Evolutionary conservation across 768 basidiomycete genomes (phyloP), one percentile per base, ranked within the genome.

Genomic region (Coprinellus aureogranulatus): DNA sequence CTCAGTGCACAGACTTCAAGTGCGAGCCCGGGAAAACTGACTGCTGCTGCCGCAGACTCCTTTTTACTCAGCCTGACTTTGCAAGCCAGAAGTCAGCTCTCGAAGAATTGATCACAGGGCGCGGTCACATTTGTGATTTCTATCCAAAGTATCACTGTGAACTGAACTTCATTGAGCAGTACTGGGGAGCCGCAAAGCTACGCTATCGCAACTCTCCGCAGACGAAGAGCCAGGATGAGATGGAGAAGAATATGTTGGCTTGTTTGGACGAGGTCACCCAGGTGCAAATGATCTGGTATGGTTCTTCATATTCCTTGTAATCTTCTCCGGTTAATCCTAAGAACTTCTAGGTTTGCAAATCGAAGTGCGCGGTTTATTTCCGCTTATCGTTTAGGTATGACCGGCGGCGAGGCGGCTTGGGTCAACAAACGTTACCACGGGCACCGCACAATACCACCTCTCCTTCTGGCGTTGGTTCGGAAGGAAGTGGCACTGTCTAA

Each of bases 131-230:
- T 55, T 67, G 55, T 55, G 61, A 48, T 64, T 72, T 65, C 59
- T 70, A 47, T 62, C 70, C 37, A 65, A 75, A 63, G 46, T 75
- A 68, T 60, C 72, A 75, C 54, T 73, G 68, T 49, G 67, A 75
- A 61, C 63, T 75, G 23, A 74, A 76, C 48, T 72, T 70, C 41
- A 75, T 76, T 62, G 72, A 75, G 58, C 68, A 71, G 48, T 71
- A 88, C 85, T 0, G 84, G 86, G 11, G 68, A 87, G 52, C 57
- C 16, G 57, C 25, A 23, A 47, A 51, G 40, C 26, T 34, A 14
- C 34, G 34, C 34, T 34, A 34, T 34, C 34, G 34, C 34, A 34
- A 34, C 14, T 34, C 34, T 6, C 34, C 34, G 8, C 34, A 34
- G 14, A 34, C 34, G 14, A 34, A 34, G 14, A 34, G 34, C 14